A percentile compares a stretch with the other conserved stretches of the same genome.
Conservation (phyloP, 140 eudicot genomes). For the Oenanthe javanica region DNA sequence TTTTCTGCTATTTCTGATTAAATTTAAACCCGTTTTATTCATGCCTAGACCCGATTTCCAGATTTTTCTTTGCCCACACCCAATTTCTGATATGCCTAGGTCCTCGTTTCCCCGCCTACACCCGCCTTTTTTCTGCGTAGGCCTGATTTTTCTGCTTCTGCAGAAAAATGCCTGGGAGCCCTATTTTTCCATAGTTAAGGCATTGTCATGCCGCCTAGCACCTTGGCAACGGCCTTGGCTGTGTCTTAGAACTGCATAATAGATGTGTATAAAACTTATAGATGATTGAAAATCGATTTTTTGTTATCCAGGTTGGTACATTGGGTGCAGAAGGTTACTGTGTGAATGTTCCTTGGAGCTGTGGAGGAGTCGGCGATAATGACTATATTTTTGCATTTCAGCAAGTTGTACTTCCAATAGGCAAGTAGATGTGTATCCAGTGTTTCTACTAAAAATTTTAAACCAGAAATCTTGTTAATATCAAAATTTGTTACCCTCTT, state of each 20-base stretch:
- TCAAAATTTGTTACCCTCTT: background rate
- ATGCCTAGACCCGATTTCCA: background rate
- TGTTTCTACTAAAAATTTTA: background rate
- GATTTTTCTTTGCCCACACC: background rate
- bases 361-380: constrained; percentile 93
- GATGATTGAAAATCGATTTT: background rate
- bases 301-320: constrained; percentile 63
- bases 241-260: constrained; percentile 3
- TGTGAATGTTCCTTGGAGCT: constrained; percentile 96
- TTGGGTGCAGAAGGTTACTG: constrained; percentile 95
- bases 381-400: constrained; percentile 92
- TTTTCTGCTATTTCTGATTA: background rate
- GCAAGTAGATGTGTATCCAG: constrained; percentile 24
- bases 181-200: background rate
- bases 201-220: background rate
- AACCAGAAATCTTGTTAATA: background rate
- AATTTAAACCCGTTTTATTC: too few species aligned
- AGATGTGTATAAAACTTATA: background rate
- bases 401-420: constrained; percentile 86
- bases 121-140: background rate
- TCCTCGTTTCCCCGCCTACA: background rate
- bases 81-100: too few species aligned
- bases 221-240: background rate
- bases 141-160: background rate
- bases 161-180: background rate